Base-by-base conservation (phyloP, 306 rosid genomes). In the Cucurbita maxima region DNA sequence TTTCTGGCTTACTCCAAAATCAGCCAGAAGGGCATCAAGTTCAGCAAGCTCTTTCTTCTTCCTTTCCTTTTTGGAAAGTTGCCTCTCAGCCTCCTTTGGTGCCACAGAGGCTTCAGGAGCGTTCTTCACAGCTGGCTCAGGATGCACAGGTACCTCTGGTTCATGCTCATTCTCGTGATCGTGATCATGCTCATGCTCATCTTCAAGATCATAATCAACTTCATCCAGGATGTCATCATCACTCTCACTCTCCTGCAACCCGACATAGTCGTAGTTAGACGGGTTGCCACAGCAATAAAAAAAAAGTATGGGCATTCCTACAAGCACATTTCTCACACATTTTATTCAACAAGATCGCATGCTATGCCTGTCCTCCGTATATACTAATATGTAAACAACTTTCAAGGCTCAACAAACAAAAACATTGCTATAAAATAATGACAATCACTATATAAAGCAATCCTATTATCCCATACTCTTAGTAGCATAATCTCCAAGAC, bases 31-130 rank as follows among this genome's bases (percentile, higher is more conserved):
- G 53, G 97, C 97, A 63, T 94, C 99, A 69, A 94, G 97, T 81
- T 94, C 99, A 6, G 84, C 99, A 81, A 94, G 97, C 63, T 89
- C 99, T 84, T 89, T 94, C 77, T 94, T 94, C 86, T 94, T 94
- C 82, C 80, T 87, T 76, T 94, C 99, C 73, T 91, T 94, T 62
- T 94, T 94, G 9, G 96, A 86, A 59, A 94, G 97, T 62, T 94
- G 97, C 50, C 89, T 81, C 76, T 91, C 97, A 20, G 88, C 72
- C 83, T 94, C 97, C 87, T 89, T 91, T 37, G 92, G 87, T 61
- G 77, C 85, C 5, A 11, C 80, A 71, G 89, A 51, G 76, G 83
- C 86, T 72, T 85, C 91, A 76, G 77, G 72, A 54, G 79, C 71
- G 74, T 85, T 87, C 87, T 81, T 82, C 77, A 61, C 78, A 79